Base-by-base conservation (phyloP, 441 rosid genomes). In the Croton setiger region DNA sequence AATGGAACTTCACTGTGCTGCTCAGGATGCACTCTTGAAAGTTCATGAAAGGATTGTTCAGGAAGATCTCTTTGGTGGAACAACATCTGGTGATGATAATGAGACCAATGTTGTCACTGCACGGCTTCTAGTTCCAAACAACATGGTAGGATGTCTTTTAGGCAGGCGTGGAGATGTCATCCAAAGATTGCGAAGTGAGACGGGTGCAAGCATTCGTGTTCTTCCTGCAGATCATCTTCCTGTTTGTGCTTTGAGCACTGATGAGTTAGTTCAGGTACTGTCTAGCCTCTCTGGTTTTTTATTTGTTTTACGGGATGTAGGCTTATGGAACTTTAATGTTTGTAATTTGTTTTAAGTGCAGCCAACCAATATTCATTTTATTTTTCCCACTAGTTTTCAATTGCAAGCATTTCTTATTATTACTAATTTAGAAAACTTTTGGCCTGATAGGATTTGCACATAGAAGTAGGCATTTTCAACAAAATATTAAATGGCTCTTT, bases 1-100 rank as follows among this genome's bases (percentile, higher is more conserved):
- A 27, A 60, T 78, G 81, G 81, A 78, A 49, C 84, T 82, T 47
- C 80, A 76, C 45, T 86, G 90, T 71, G 82, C 87, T 73, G 89
- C 93, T n/a, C 93, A 86, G 71, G 83, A 84, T 74, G 93, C 90
- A 7, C 85, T 84, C 23, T 66, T 86, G 74, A 86, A 76, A 77
- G 84, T 86, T 79, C 88, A 87, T 41, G 81, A 80, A 64, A 62
- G 81, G 73, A 80, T 88, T 59, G 75, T 78, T 57, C 86, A 76
- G 78, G 86, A 83, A 45, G 88, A 84, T 69, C 65, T 75, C 41
- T 71, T 70, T 59, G 85, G 82, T 72, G 85, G 85, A 63, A 77
- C 60, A 78, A 71, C 75, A 39, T 69, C 72, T 58, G 84, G 82
- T 55, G 83, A 80, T 68, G 86, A 77, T 64, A 75, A 74, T 53